Conservation (phyloP, 1,139 yeast genomes). For the Zygosaccharomyces pseudobailii region DNA sequence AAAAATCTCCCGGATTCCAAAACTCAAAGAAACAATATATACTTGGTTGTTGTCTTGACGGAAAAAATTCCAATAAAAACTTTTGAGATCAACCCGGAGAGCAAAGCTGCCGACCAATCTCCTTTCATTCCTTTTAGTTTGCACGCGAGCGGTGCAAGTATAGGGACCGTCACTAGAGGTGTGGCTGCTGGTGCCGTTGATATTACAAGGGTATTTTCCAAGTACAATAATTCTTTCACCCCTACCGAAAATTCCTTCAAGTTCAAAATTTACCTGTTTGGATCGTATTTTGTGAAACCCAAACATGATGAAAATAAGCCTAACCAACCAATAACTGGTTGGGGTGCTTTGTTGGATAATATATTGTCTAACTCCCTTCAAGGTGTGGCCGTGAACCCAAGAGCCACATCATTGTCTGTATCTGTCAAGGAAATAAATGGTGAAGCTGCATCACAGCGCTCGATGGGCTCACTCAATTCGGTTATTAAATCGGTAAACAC, state of each 20-base stretch:
- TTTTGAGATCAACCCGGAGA: constrained; percentile 3
- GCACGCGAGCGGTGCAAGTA: constrained; percentile 15
- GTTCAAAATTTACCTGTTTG: constrained; percentile 66
- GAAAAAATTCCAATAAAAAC: constrained; percentile 46
- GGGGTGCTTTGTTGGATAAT: constrained; percentile 85
- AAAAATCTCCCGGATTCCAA: constrained; percentile 72
- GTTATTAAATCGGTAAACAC: constrained; percentile 52
- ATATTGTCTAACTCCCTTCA: constrained; percentile 70
- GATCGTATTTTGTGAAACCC: constrained; percentile 49
- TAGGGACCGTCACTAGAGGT: constrained; percentile 63
- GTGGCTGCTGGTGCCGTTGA: constrained; percentile 88
- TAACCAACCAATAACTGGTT: constrained; percentile 57
- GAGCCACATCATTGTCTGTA: constrained; percentile 69
- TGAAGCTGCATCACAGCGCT: constrained; percentile 36
- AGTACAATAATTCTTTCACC: constrained; percentile 54
- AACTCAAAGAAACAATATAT: constrained; percentile 56
- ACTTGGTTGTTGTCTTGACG: constrained; percentile 62
- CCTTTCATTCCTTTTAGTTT: constrained; percentile 25
- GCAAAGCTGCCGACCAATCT: constrained; percentile 22
- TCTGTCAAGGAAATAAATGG: constrained; percentile 72
- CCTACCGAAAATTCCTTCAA: constrained; percentile 61
- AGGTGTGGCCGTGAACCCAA: constrained; percentile 78
- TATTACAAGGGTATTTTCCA: constrained; percentile 71
- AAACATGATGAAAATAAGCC: constrained; percentile 20
- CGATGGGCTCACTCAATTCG: constrained; percentile 40